Evolutionary conservation across 139 green algal species (phyloP).

Genomic region (Picochlorum sp.): DNA sequence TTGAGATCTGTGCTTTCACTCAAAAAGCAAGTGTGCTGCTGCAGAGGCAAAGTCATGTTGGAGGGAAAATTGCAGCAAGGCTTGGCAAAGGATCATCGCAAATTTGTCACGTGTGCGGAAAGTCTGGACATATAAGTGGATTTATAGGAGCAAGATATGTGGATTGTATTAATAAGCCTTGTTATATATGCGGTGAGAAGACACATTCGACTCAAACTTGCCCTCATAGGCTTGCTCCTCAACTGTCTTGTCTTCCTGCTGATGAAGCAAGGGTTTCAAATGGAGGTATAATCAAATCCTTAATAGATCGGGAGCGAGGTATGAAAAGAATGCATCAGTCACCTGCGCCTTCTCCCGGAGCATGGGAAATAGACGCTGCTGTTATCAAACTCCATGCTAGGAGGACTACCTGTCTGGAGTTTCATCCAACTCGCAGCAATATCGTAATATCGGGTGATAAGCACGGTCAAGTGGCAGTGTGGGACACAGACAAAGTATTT

Average conservation of each 20-base stretch:
- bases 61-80: too few relatives aligned
- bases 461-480: slow-evolving; percentile 66
- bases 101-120: slow-evolving; percentile 65
- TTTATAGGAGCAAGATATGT: slow-evolving; percentile 70
- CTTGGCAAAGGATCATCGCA: neutral
- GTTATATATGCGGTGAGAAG: slow-evolving; percentile 69
- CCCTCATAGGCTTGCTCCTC: slow-evolving; percentile 48
- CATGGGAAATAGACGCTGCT: slow-evolving; percentile 64
- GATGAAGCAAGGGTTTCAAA: neutral
- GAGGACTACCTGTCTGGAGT: slow-evolving; percentile 59
- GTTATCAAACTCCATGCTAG: slow-evolving; percentile 72
- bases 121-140: slow-evolving; percentile 62
- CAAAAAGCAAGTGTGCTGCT: too few relatives aligned
- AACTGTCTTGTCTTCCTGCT: slow-evolving; percentile 28
- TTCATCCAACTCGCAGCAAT: slow-evolving; percentile 48
- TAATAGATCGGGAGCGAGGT: slow-evolving; percentile 29
- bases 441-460: slow-evolving; percentile 72
- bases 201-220: slow-evolving; percentile 81
- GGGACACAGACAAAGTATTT: slow-evolving; percentile 69
- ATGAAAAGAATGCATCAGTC: neutral
- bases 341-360: neutral
- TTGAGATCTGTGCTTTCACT: too few relatives aligned
- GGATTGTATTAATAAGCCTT: slow-evolving; percentile 83
- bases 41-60: too few relatives aligned
- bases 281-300: slow-evolving; percentile 7